Conservation (phyloP, 2,329 filamentous ascomycete genomes). For the Colletotrichum incanum region DNA sequence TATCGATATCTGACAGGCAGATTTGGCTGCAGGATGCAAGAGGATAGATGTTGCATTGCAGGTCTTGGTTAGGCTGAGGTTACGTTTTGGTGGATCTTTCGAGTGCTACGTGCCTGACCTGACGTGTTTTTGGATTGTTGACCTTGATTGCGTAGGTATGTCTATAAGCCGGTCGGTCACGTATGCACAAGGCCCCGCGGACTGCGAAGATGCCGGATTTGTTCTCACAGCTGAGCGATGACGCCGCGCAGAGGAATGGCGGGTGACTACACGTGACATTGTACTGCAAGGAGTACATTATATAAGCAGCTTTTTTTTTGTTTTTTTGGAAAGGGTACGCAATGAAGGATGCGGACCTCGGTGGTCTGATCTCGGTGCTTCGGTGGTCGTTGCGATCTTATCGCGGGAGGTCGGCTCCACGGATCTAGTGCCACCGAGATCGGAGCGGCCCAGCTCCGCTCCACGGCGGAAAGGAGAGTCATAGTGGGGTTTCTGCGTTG, state of each 20-base stretch:
- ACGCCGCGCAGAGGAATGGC: background rate
- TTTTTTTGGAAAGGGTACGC: background rate
- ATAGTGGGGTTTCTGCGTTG: conserved; percentile 18
- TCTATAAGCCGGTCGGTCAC: background rate
- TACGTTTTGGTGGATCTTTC: background rate
- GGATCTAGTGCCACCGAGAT: conserved; percentile 32
- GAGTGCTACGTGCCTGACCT: background rate
- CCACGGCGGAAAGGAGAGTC: conserved; percentile 10
- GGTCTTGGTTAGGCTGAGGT: background rate
- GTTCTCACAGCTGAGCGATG: background rate
- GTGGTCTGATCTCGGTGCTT: conserved; percentile 23
- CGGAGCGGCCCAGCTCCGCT: conserved; percentile 33
- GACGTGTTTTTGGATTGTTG: background rate
- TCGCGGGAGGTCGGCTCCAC: conserved; percentile 28
- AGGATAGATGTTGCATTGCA: conserved; percentile 3
- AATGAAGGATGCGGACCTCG: background rate
- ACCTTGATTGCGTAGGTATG: background rate
- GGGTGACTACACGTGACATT: background rate
- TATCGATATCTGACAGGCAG: conserved; percentile 2
- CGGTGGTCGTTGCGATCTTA: conserved; percentile 18
- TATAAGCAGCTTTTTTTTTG: background rate
- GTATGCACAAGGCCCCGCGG: conserved; percentile 20
- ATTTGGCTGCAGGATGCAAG: conserved; percentile 1
- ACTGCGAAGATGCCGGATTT: background rate
- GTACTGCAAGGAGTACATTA: background rate